Percentiles rank a stretch among this genome's conserved stretches.
Evolutionary conservation across 2,329 filamentous ascomycete genomes (phyloP).

Genomic region (Diplocarpon mali): DNA sequence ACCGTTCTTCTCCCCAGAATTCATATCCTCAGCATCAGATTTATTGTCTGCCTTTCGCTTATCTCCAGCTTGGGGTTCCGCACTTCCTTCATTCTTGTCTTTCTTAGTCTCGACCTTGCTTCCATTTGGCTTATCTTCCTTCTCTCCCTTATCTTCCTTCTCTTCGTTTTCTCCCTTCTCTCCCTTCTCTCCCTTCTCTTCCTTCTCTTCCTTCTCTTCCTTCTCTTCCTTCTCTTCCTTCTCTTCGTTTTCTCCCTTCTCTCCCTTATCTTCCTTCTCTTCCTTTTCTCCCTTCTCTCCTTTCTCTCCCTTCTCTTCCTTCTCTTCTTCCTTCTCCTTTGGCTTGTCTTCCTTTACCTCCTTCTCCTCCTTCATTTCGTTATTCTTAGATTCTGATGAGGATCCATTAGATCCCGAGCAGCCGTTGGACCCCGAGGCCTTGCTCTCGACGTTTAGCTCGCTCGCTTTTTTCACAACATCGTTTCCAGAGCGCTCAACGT

Average conservation of each 20-base stretch:
- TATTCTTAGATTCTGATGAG: conserved; percentile 11
- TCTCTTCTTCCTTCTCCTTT: conserved; percentile 20
- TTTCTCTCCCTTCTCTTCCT: conserved; percentile 6
- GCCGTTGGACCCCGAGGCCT: conserved; percentile 7
- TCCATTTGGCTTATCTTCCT: conserved; percentile 29
- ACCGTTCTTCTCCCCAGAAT: conserved; percentile 9
- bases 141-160: conserved; percentile 21
- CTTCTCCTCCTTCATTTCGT: conserved; percentile 26
- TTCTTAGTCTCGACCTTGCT: conserved; percentile 15
- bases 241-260: conserved; percentile 17
- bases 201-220: conserved; percentile 29
- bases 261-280: conserved; percentile 21
- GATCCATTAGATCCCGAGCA: conserved; percentile 6
- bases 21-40: conserved; percentile 8
- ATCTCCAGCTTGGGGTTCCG: conserved; percentile 18
- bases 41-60: conserved; percentile 24
- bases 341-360: conserved; percentile 30
- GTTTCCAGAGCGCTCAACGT: conserved; percentile 46
- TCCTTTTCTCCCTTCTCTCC: conserved; percentile 17
- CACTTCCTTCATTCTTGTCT: not conserved
- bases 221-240: conserved; percentile 26
- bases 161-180: conserved; percentile 23
- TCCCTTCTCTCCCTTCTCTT: conserved; percentile 17
- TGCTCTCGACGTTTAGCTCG: conserved; percentile 40
- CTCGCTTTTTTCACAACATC: conserved; percentile 54